A percentile compares a stretch with the other conserved stretches of the same genome.
Conservation (phyloP, 2,329 filamentous ascomycete genomes). For the Neoscytalidium dimidiatum region DNA sequence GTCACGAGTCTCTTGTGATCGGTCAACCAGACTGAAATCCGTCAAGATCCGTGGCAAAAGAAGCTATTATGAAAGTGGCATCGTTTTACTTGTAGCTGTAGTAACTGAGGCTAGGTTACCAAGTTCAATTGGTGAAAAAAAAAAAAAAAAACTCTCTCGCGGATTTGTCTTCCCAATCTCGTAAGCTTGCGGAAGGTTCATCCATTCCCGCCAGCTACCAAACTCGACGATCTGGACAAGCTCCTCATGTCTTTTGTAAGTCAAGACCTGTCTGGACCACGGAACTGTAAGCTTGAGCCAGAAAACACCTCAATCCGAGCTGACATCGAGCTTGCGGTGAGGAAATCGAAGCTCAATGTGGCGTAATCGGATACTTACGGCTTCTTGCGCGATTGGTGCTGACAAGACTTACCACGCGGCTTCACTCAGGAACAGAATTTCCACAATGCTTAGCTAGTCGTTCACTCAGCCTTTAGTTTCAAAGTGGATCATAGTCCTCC, state of each 20-base stretch:
- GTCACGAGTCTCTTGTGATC: too few relatives aligned
- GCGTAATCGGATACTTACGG: background rate
- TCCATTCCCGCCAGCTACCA: background rate
- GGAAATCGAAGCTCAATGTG: background rate
- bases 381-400: background rate
- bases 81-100: too few relatives aligned
- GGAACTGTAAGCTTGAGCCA: background rate
- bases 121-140: too few relatives aligned
- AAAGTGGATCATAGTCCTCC: background rate
- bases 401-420: background rate
- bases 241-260: background rate
- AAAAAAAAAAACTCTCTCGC: too few relatives aligned
- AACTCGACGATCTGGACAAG: background rate
- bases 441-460: background rate
- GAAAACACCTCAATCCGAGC: background rate
- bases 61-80: too few relatives aligned
- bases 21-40: too few relatives aligned
- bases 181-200: background rate
- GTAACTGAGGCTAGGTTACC: too few relatives aligned
- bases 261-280: background rate
- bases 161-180: too few relatives aligned
- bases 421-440: background rate
- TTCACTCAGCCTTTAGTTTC: background rate
- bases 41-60: too few relatives aligned
- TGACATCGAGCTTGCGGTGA: background rate